A percentile compares a stretch with the other conserved stretches of the same genome.
phyloP scores from a whole-genome alignment of 1,139 yeast species.

The Ogataea hybrid region DNA sequence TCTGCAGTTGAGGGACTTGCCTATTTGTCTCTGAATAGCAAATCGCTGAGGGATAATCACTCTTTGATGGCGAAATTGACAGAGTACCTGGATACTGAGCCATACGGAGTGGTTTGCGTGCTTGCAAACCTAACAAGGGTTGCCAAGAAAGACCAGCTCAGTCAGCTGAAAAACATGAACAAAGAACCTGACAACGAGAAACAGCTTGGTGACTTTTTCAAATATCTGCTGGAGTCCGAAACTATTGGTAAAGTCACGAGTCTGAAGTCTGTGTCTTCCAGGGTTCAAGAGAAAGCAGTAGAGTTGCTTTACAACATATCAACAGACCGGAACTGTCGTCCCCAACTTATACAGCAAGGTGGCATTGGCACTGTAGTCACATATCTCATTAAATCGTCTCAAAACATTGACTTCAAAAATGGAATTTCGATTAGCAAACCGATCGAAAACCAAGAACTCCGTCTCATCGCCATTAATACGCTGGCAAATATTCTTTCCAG shows the following conservation, averaged over 20 bases:
- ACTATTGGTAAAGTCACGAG: constrained; percentile 12
- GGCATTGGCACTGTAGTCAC: constrained; percentile 40
- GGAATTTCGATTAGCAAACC: constrained; percentile 11
- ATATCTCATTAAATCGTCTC: constrained; percentile 38
- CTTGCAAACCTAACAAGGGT: constrained; percentile 39
- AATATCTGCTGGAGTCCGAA: constrained; percentile 9
- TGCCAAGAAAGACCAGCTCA: constrained; percentile 29
- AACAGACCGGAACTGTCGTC: constrained; percentile 28
- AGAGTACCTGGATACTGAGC: constrained; percentile 1
- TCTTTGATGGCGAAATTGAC: constrained; percentile 24
- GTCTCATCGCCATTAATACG: constrained; percentile 34
- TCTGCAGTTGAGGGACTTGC: constrained; percentile 44
- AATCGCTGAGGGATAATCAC: constrained; percentile 36
- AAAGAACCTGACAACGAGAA: constrained; percentile 30
- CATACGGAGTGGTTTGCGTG: constrained; percentile 41
- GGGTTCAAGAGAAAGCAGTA: constrained; percentile 21
- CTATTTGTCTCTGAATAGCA: constrained; percentile 41
- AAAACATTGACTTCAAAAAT: constrained; percentile 23
- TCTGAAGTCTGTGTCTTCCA: constrained; percentile 5
- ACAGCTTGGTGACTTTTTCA: constrained; percentile 22
- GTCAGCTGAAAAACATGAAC: constrained; percentile 28
- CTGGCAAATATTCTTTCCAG: constrained; percentile 45
- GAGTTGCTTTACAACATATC: constrained; percentile 26
- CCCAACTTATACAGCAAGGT: constrained; percentile 48
- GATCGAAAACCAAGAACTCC: constrained; percentile 21